Conservation (phyloP, 1,284 basidiomycete species). For the Fistulina hepatica region DNA sequence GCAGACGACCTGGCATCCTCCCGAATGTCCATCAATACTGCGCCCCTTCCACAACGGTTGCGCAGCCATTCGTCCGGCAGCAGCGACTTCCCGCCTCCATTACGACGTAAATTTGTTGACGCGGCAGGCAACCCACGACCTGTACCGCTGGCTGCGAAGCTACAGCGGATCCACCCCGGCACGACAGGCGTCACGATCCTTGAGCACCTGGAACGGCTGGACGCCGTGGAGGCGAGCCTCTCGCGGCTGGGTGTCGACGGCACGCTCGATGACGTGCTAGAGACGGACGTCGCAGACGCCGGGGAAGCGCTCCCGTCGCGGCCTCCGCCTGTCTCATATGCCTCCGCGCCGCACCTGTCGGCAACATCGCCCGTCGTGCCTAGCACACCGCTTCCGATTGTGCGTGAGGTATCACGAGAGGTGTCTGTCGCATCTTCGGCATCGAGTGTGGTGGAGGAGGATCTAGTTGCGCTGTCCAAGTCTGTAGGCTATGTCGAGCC, state of each 20-base stretch:
- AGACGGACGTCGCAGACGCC: slow-evolving; percentile 47
- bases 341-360: too few relatives aligned
- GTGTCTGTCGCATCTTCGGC: slow-evolving; percentile 24
- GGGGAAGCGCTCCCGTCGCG: slow-evolving; percentile 34
- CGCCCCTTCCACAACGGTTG: slow-evolving; percentile 46
- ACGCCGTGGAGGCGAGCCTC: slow-evolving; percentile 68
- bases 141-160: slow-evolving; percentile 69
- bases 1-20: slow-evolving; percentile 31
- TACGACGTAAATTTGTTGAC: slow-evolving; percentile 51
- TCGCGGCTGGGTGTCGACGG: slow-evolving; percentile 56
- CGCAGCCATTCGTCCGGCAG: slow-evolving; percentile 49
- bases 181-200: slow-evolving; percentile 73
- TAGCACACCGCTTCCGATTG: slow-evolving; percentile 40
- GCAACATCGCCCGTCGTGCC: slow-evolving; percentile 19
- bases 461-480: slow-evolving; percentile 61
- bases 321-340: slow-evolving; percentile 13
- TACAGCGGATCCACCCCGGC: slow-evolving; percentile 67
- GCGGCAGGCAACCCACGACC: slow-evolving; percentile 53
- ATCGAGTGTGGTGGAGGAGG: slow-evolving; percentile 54
- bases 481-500: slow-evolving; percentile 59
- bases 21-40: slow-evolving; percentile 46
- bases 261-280: slow-evolving; percentile 35
- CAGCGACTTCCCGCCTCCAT: slow-evolving; percentile 60
- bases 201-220: slow-evolving; percentile 71
- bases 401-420: slow-evolving; percentile 35